Evolutionary conservation across 2,329 filamentous ascomycete species (phyloP).

Genomic region (Sporothrix pallida): DNA sequence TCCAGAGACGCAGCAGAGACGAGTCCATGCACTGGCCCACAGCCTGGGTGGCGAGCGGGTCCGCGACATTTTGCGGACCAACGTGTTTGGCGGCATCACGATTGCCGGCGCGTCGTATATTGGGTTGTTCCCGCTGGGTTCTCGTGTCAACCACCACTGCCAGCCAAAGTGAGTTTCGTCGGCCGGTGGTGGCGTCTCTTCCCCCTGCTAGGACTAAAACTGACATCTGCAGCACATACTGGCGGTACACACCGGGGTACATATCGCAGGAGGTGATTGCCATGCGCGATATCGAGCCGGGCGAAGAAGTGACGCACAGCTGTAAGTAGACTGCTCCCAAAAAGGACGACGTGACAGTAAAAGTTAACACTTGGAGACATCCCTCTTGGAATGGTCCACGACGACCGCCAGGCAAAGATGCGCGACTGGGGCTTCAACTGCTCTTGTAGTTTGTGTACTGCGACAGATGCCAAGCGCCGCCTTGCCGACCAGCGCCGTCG

Average conservation of each 20-base stretch:
- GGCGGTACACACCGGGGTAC: slow-evolving; percentile 37
- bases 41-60: slow-evolving; percentile 34
- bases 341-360: neutral
- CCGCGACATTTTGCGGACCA: slow-evolving; percentile 40
- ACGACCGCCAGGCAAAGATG: slow-evolving; percentile 4
- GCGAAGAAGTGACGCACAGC: slow-evolving; percentile 32
- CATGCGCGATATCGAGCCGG: slow-evolving; percentile 37
- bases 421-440: slow-evolving; percentile 19
- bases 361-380: neutral
- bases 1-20: neutral
- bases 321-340: neutral
- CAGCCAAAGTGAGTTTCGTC: slow-evolving; percentile 38
- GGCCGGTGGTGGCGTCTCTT: neutral
- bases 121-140: slow-evolving; percentile 38
- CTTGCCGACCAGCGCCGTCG: neutral
- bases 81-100: slow-evolving; percentile 41
- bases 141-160: slow-evolving; percentile 41
- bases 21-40: neutral
- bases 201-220: neutral
- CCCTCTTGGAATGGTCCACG: neutral
- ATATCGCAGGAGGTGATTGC: slow-evolving; percentile 40
- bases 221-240: slow-evolving; percentile 36
- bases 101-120: slow-evolving; percentile 40
- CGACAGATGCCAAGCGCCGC: neutral
- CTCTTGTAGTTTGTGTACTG: neutral